A percentile compares a stretch with the other conserved stretches of the same genome.
phyloP scores from a whole-genome alignment of 306 rosid species.

The Prunus mira region DNA sequence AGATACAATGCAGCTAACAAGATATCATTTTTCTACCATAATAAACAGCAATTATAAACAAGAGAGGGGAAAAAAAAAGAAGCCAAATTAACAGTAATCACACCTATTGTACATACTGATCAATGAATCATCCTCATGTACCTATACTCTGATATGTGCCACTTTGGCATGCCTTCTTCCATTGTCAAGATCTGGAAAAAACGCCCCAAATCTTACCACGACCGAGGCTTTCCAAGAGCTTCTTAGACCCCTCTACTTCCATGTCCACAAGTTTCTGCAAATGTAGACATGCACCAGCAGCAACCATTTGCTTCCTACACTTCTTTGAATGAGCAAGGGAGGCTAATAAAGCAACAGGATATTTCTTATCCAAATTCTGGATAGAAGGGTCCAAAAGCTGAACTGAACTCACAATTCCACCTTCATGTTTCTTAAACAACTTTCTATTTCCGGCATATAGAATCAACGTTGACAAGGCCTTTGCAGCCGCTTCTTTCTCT shows the following conservation, averaged over 20 bases:
- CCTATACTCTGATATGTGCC: slow-evolving; percentile 16
- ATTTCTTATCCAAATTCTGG: slow-evolving; percentile 60
- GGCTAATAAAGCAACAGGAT: slow-evolving; percentile 69
- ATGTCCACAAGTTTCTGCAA: slow-evolving; percentile 67
- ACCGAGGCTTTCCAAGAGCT: slow-evolving; percentile 72
- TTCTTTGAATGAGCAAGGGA: slow-evolving; percentile 63
- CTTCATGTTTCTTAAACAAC: slow-evolving; percentile 61
- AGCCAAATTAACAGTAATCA: slow-evolving; percentile 21
- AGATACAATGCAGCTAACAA: slow-evolving; percentile 24
- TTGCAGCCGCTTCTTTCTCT: slow-evolving; percentile 78
- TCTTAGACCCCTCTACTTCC: slow-evolving; percentile 83
- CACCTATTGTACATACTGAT: slow-evolving; percentile 38
- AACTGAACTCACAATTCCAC: slow-evolving; percentile 61
- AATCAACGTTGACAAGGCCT: slow-evolving; percentile 62
- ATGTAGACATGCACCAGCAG: slow-evolving; percentile 65
- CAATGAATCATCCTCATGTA: slow-evolving; percentile 31
- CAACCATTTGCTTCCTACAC: slow-evolving; percentile 75
- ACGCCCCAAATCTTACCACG: slow-evolving; percentile 93
- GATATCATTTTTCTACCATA: slow-evolving; percentile 18
- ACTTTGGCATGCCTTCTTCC: slow-evolving; percentile 5
- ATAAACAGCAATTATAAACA: slow-evolving; percentile 26
- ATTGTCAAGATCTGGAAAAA: slow-evolving; percentile 63
- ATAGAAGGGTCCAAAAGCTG: slow-evolving; percentile 75
- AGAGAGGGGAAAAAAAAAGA: not conserved
- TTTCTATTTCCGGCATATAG: slow-evolving; percentile 45